Evolutionary conservation across 345 rosid genomes (phyloP).

Genomic region (Reutealis trisperma): DNA sequence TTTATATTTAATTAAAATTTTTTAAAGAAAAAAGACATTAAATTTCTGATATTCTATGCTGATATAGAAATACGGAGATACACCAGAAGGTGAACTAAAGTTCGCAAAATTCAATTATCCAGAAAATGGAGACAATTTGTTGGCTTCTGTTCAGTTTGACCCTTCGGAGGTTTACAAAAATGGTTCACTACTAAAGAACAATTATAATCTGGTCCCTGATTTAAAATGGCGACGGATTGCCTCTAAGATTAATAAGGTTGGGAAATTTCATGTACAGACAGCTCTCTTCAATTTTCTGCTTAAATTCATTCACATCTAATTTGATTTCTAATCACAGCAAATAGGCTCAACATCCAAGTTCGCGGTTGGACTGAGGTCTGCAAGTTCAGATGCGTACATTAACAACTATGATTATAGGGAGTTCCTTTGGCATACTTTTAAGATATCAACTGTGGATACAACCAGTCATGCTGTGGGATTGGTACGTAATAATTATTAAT

Average conservation of each 20-base stretch:
- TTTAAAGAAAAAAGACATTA: too few relatives aligned
- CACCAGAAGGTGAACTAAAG: not conserved
- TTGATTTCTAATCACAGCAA: too few relatives aligned
- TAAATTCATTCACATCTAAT: too few relatives aligned
- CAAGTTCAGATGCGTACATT: not conserved
- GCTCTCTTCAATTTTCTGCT: too few relatives aligned
- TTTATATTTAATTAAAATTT: too few relatives aligned
- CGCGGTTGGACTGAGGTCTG: not conserved
- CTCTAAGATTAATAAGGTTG: too few relatives aligned
- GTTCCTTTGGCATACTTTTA: not conserved
- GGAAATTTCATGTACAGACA: too few relatives aligned
- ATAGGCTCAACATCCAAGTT: not conserved
- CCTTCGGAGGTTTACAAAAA: not conserved
- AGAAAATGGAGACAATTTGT: constrained; percentile 3
- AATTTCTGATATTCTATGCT: too few relatives aligned
- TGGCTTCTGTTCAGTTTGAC: not conserved
- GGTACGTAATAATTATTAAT: not conserved
- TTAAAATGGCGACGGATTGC: not conserved
- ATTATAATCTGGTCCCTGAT: not conserved
- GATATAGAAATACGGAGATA: too few relatives aligned
- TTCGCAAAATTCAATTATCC: constrained; percentile 12
- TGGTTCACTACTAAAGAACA: not conserved
- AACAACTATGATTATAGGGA: constrained; percentile 1
- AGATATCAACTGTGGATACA: not conserved
- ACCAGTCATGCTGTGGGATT: not conserved